phyloP scores from a whole-genome alignment of 1,284 basidiomycete species.

The Cryptococcus sp. region DNA sequence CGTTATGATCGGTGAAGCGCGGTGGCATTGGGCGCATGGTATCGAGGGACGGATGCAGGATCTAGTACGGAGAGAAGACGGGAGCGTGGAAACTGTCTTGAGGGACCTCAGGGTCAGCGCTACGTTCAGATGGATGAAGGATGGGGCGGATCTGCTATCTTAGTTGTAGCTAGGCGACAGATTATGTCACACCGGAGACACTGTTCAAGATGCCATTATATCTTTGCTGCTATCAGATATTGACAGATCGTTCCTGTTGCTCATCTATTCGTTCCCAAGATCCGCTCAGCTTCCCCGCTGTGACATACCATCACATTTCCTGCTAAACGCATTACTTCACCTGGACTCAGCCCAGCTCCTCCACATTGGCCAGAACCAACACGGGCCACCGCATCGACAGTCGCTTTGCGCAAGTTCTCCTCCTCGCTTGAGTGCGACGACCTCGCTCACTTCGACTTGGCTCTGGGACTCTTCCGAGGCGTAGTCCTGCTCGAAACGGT shows the following conservation, averaged over 20 bases:
- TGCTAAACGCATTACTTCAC: too few relatives aligned
- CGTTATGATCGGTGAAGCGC: slow-evolving; percentile 48
- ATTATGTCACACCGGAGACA: too few relatives aligned
- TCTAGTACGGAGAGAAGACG: slow-evolving; percentile 26
- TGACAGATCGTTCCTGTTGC: background rate
- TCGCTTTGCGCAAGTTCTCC: too few relatives aligned
- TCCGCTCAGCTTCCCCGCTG: too few relatives aligned
- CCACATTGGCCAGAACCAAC: too few relatives aligned
- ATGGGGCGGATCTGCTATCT: slow-evolving; percentile 42
- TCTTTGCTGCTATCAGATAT: too few relatives aligned
- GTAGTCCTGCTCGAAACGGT: slow-evolving; percentile 7
- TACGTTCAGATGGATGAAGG: slow-evolving; percentile 51
- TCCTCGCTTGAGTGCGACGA: too few relatives aligned
- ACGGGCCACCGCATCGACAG: too few relatives aligned
- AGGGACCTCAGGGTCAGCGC: slow-evolving; percentile 47
- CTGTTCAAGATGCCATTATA: too few relatives aligned
- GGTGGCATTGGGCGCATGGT: slow-evolving; percentile 57
- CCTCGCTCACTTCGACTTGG: slow-evolving; percentile 11
- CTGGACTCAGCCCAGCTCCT: too few relatives aligned
- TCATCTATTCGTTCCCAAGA: background rate
- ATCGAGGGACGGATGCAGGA: slow-evolving; percentile 44
- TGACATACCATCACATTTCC: too few relatives aligned
- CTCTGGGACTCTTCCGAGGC: slow-evolving; percentile 21
- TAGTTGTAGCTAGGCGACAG: slow-evolving; percentile 6
- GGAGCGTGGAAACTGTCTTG: slow-evolving; percentile 25